These are phyloP conservation scores for Macrolepiota dolichaula DNA, from an alignment of 768 basidiomycete species.

Conservation along the genomic window DNA sequence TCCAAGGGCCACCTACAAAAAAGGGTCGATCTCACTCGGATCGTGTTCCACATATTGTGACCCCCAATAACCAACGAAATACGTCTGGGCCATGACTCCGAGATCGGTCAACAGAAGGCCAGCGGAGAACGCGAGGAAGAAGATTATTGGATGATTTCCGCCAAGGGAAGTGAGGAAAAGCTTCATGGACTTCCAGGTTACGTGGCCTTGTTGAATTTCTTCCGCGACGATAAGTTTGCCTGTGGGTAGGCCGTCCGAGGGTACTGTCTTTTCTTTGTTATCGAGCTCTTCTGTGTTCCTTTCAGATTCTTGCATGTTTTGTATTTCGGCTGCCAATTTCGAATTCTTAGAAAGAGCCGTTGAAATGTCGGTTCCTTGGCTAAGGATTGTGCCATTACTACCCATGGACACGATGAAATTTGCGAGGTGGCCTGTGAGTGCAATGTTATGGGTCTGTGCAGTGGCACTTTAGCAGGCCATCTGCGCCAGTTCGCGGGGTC, in stretches of 20 bases:
- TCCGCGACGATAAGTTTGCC: conserved; percentile 62
- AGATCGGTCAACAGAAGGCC: conserved; percentile 22
- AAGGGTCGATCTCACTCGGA: conserved; percentile 20
- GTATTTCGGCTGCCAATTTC: conserved; percentile 24
- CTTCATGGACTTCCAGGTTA: conserved; percentile 44
- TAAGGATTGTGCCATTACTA: conserved; percentile 45
- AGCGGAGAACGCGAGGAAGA: conserved; percentile 24
- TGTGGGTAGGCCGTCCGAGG: conserved; percentile 19
- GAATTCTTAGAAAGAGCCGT: conserved; percentile 42
- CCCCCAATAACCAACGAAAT: conserved; percentile 44
- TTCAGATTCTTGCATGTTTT: conserved; percentile 22
- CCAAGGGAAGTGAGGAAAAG: conserved; percentile 32
- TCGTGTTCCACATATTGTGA: conserved; percentile 29
- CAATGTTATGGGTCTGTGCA: conserved; percentile 46
- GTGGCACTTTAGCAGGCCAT: neutral
- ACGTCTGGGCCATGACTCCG: conserved; percentile 27
- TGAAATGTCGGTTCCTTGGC: conserved; percentile 44
- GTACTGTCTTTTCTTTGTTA: conserved; percentile 12
- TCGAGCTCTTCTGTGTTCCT: conserved; percentile 23
- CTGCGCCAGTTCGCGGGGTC: neutral
- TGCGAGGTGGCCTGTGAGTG: conserved; percentile 50
- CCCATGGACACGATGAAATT: conserved; percentile 55
- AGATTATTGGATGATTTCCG: conserved; percentile 26
- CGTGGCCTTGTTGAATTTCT: conserved; percentile 54
- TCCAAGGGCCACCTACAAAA: conserved; percentile 30